Evolutionary conservation across 345 rosid species (phyloP).

Genomic region (Geranium rotundifolium): DNA sequence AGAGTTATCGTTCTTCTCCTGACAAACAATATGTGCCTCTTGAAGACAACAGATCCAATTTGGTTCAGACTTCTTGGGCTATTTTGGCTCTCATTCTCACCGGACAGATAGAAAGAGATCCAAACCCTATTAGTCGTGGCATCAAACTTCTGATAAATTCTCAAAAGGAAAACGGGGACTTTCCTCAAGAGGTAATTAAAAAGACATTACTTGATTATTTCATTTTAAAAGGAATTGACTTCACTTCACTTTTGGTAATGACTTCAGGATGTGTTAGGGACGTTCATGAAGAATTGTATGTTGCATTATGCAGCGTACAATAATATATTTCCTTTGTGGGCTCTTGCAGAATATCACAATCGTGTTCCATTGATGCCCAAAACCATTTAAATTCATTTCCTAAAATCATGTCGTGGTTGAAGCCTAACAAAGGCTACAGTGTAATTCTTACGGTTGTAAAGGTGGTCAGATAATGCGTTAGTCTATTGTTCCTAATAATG

Average conservation of each 20-base stretch:
- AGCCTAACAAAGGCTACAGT: too few species aligned
- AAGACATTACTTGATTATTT: background rate
- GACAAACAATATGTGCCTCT: too few species aligned
- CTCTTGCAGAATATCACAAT: conserved; percentile 29
- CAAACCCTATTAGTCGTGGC: conserved; percentile 50
- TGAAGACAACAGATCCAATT: too few species aligned
- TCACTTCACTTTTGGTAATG: background rate
- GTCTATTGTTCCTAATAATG: too few species aligned
- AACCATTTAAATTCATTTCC: too few species aligned
- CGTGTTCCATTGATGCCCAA: conserved; percentile 7
- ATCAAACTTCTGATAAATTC: conserved; percentile 62
- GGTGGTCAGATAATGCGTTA: too few species aligned
- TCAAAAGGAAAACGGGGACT: conserved; percentile 50
- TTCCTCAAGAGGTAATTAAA: conserved; percentile 44
- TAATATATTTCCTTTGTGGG: conserved; percentile 38
- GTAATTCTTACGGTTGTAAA: too few species aligned
- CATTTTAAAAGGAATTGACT: background rate
- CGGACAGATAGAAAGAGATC: conserved; percentile 29
- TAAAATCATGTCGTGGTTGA: too few species aligned
- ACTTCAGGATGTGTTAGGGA: conserved; percentile 32
- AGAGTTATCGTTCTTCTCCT: too few species aligned
- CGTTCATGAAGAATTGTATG: conserved; percentile 34
- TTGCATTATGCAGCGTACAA: conserved; percentile 30
- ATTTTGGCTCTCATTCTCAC: too few species aligned
- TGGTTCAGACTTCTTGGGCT: too few species aligned